Percentiles rank a stretch among this genome's conserved stretches.
Conservation (phyloP, 352 stramenopile genomes). For the Pythium pyrilobum region DNA sequence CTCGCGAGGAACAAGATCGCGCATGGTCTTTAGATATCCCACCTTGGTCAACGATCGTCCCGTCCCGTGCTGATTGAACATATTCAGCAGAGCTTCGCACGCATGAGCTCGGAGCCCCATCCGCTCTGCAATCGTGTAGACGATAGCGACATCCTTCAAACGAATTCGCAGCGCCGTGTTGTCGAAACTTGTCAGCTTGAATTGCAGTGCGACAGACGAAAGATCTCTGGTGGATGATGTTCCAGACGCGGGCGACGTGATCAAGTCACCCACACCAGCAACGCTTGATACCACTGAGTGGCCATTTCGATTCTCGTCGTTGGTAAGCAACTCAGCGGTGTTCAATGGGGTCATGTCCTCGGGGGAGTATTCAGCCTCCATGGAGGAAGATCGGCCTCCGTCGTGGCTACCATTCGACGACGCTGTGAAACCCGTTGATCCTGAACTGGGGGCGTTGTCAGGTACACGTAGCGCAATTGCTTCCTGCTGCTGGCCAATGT, state of each 20-base stretch:
- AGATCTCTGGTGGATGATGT: constrained; percentile 45
- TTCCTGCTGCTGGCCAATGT: constrained; percentile 67
- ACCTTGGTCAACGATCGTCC: constrained; percentile 66
- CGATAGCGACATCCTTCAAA: constrained; percentile 79
- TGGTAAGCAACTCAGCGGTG: constrained; percentile 32
- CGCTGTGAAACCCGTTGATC: constrained; percentile 58
- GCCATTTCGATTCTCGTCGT: constrained; percentile 24
- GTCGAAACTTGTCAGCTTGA: constrained; percentile 86
- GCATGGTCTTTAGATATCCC: constrained; percentile 74
- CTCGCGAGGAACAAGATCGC: constrained; percentile 63
- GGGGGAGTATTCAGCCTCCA: constrained; percentile 39
- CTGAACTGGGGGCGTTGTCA: constrained; percentile 35
- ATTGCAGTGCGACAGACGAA: constrained; percentile 72
- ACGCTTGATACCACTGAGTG: constrained; percentile 45
- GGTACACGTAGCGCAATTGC: constrained; percentile 27
- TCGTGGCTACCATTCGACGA: constrained; percentile 58
- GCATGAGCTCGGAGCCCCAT: constrained; percentile 75
- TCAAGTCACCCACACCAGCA: constrained; percentile 51
- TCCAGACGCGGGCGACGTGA: constrained; percentile 44
- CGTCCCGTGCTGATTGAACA: constrained; percentile 64
- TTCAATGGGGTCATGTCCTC: constrained; percentile 28
- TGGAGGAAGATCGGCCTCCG: constrained; percentile 28
- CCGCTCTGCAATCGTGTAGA: constrained; percentile 84
- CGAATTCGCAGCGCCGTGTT: constrained; percentile 75
- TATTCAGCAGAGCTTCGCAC: constrained; percentile 55